Evolutionary conservation across 768 basidiomycete species (phyloP), one percentile per base, ranked within the genome.

Genomic region (Lactarius hatsudake): DNA sequence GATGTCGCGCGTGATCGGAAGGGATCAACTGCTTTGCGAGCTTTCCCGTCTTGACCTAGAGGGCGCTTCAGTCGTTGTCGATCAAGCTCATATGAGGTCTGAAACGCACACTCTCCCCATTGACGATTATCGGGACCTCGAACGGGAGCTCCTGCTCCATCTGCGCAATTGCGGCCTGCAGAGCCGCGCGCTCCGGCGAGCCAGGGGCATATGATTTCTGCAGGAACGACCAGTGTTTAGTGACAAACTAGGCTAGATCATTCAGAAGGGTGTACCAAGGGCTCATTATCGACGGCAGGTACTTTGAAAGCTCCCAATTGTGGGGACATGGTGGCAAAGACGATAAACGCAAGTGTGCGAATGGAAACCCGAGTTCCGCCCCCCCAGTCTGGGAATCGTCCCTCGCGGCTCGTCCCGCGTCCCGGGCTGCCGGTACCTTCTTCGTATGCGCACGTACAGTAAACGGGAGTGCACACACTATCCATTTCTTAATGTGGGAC

Each of bases 91-190:
- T 57, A 53, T 26, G 45, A 23, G 34, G n/a, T 30, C 34, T 36
- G 45, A 40, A 28, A 77, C 87, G 66, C 68, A 93, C 94, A 71
- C 85, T 83, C 78, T 91, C 87, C 62, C 97, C 97, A 72, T 98
- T 92, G 69, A 98, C 85, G 69, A 98, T 82, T 74, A 92, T 93
- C 9, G 96, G 97, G 1, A 99, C 91, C 73, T 97, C 90, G 76
- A 94, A 94, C 2, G 96, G 95, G 9, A 91, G 81, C 72, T 89
- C 81, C 68, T 87, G 82, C 76, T 93, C 83, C 90, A 98, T 91
- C 81, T 93, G 82, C 9, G 78, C 74, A 71, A 98, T 74, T 20
- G 93, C 90, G 30, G 83, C 88, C 72, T 89, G 79, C 63, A 98
- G 81, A 2, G 80, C 88, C 32, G 78, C 78, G 58, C 96, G 87